Evolutionary conservation across 176 grass and related monocot species (phyloP), one percentile per base, ranked within the genome.

Genomic region (Eragrostis nindensis): DNA sequence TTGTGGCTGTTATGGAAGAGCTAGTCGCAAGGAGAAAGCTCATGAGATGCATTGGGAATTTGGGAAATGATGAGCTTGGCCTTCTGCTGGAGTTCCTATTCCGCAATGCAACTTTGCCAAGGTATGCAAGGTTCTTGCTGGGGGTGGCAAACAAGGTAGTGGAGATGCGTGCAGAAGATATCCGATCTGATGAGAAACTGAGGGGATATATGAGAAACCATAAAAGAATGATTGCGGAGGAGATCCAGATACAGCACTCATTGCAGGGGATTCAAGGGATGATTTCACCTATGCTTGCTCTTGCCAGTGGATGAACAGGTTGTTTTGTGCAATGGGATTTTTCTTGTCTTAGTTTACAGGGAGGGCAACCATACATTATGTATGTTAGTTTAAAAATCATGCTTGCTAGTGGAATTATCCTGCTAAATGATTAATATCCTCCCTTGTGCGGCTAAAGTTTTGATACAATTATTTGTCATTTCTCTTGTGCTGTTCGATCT

Each of bases 201-300:
- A 85, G 63, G n/a, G 53, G 57, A 47, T 69, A 86, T 66, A 54
- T 93, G 49, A 91, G 90, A 72, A 98, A 91, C 75, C 84, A 93
- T 13, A 91, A 90, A 47, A 80, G 88, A 27, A 80, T 93, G 84
- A 62, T 91, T 70, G 54, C 69, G 5, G 88, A 98, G 74, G 95
- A 98, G 77, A 92, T 98, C 49, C 44, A 87, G 78, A 86, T 95
- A 89, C 95, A 98, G 59, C 90, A 80, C 57, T 91, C 88, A 4
- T 81, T 98, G 86, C 95, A 87, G 83, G 90, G 73, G 49, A 91
- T 98, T 81, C 95, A 95, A 85, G 95, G 92, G 16, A 98, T 98
- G 92, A 86, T 98, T 62, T 95, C 90, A 14, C 88, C 95, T 76
- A 85, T 98, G 77, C 88, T 98, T 40, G 74, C 74, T 36, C 87